These are phyloP conservation scores for Taiwanofungus camphoratus DNA, from an alignment of 1,284 basidiomycete species.

Conservation along the genomic window DNA sequence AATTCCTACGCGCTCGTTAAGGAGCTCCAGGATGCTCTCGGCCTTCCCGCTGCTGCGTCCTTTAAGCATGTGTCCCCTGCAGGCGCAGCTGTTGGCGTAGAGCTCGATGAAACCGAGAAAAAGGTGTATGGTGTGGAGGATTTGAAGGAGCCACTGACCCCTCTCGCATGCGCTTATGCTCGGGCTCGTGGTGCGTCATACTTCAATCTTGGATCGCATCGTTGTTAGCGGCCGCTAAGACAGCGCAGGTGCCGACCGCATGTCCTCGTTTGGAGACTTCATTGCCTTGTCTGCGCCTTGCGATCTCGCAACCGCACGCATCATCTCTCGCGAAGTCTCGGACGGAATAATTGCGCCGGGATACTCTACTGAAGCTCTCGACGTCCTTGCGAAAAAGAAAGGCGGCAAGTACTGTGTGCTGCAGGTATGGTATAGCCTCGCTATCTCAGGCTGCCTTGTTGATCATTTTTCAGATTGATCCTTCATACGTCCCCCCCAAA, in stretches of 20 bases:
- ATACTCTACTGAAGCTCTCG: slow-evolving; percentile 85
- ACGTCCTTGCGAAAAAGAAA: slow-evolving; percentile 95
- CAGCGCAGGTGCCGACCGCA: slow-evolving; percentile 83
- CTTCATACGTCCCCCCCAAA: slow-evolving; percentile 68
- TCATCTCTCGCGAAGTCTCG: slow-evolving; percentile 97
- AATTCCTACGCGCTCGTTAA: slow-evolving; percentile 97
- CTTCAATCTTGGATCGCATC: slow-evolving; percentile 1
- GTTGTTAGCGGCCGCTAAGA: slow-evolving; percentile 3
- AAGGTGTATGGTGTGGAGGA: slow-evolving; percentile 97
- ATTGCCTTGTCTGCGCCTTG: slow-evolving; percentile 92
- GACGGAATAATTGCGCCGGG: slow-evolving; percentile 98
- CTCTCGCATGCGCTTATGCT: slow-evolving; percentile 91
- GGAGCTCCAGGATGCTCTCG: slow-evolving; percentile 83
- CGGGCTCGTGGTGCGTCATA: slow-evolving; percentile 75
- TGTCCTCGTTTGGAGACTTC: slow-evolving; percentile 99
- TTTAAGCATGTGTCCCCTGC: slow-evolving; percentile 99
- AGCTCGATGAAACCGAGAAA: slow-evolving; percentile 82
- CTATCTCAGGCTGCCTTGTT: neutral
- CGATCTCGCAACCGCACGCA: slow-evolving; percentile 91
- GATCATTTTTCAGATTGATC: slow-evolving; percentile 64
- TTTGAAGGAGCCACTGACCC: slow-evolving; percentile 83
- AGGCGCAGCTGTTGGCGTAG: slow-evolving; percentile 89
- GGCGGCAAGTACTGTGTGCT: slow-evolving; percentile 98
- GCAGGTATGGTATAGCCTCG: slow-evolving; percentile 46
- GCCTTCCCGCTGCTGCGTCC: slow-evolving; percentile 92